These are phyloP conservation scores for Chiua virens DNA, from an alignment of 768 basidiomycete species.

Conservation along the genomic window DNA sequence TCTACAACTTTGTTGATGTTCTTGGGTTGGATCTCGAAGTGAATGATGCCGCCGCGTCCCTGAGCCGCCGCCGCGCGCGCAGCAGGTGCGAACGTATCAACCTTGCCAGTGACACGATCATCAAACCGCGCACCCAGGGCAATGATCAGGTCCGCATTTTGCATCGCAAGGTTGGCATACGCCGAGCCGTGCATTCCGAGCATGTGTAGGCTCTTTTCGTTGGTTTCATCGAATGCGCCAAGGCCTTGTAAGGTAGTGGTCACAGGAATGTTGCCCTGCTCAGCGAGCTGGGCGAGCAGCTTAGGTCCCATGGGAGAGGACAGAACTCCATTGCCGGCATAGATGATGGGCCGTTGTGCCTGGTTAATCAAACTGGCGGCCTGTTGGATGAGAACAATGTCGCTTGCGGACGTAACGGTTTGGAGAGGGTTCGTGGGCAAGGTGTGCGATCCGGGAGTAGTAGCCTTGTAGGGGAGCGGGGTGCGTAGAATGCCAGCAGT, in stretches of 20 bases:
- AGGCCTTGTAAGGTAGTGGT: slow-evolving; percentile 96
- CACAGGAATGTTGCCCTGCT: slow-evolving; percentile 92
- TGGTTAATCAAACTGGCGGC: slow-evolving; percentile 92
- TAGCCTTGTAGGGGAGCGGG: slow-evolving; percentile 81
- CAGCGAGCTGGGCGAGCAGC: slow-evolving; percentile 74
- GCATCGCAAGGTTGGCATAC: slow-evolving; percentile 98
- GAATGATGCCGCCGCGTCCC: slow-evolving; percentile 95
- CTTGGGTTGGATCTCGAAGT: slow-evolving; percentile 98
- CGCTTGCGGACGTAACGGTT: slow-evolving; percentile 54
- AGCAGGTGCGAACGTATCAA: slow-evolving; percentile 88
- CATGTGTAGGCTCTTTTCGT: slow-evolving; percentile 90
- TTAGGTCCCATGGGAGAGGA: slow-evolving; percentile 78
- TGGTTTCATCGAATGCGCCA: slow-evolving; percentile 91
- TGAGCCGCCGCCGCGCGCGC: slow-evolving; percentile 82
- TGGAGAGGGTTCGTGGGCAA: slow-evolving; percentile 76
- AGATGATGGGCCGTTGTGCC: slow-evolving; percentile 88
- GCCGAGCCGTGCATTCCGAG: slow-evolving; percentile 98
- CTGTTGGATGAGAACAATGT: slow-evolving; percentile 66
- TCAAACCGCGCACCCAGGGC: slow-evolving; percentile 96
- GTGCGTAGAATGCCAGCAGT: slow-evolving; percentile 89
- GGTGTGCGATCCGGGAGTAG: slow-evolving; percentile 79
- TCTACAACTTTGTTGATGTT: slow-evolving; percentile 99
- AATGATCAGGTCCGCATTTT: slow-evolving; percentile 95
- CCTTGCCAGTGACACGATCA: slow-evolving; percentile 93
- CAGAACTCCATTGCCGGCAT: slow-evolving; percentile 90